Evolutionary conservation across 2,329 filamentous ascomycete genomes (phyloP).

Genomic region (Dendryphion nanum): DNA sequence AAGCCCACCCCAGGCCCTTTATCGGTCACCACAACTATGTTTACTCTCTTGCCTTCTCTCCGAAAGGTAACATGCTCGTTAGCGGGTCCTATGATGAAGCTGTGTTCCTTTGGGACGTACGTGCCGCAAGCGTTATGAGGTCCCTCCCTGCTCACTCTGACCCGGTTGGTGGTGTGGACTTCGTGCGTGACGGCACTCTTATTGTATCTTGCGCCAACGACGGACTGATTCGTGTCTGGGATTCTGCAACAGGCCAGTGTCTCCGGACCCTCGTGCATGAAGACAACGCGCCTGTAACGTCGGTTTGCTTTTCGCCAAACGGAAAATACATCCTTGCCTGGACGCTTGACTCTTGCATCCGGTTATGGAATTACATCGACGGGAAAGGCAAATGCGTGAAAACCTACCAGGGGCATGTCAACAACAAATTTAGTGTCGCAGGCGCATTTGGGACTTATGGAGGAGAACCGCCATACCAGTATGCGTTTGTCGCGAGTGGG

Average conservation of each 20-base stretch:
- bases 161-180: constrained; percentile 90
- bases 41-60: constrained; percentile 91
- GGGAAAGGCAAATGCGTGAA: constrained; percentile 89
- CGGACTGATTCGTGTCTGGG: constrained; percentile 78
- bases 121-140: constrained; percentile 82
- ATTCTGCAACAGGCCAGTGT: constrained; percentile 92
- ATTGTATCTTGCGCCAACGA: constrained; percentile 91
- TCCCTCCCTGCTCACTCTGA: constrained; percentile 92
- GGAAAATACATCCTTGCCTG: constrained; percentile 90
- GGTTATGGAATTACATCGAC: constrained; percentile 92
- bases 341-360: constrained; percentile 84
- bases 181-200: constrained; percentile 86
- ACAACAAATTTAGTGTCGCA: constrained; percentile 79
- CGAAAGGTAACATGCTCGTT: constrained; percentile 94
- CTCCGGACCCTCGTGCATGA: constrained; percentile 93
- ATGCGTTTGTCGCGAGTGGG: constrained; percentile 73
- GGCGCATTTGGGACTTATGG: constrained; percentile 68
- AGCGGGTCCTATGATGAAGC: constrained; percentile 97
- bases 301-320: constrained; percentile 90
- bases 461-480: constrained; percentile 21
- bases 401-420: constrained; percentile 92
- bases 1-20: constrained; percentile 61
- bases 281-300: constrained; percentile 86
- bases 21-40: constrained; percentile 95
- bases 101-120: constrained; percentile 94